Conservation (phyloP, 768 basidiomycete genomes). For the Porphyrellus cyaneotinctus region DNA sequence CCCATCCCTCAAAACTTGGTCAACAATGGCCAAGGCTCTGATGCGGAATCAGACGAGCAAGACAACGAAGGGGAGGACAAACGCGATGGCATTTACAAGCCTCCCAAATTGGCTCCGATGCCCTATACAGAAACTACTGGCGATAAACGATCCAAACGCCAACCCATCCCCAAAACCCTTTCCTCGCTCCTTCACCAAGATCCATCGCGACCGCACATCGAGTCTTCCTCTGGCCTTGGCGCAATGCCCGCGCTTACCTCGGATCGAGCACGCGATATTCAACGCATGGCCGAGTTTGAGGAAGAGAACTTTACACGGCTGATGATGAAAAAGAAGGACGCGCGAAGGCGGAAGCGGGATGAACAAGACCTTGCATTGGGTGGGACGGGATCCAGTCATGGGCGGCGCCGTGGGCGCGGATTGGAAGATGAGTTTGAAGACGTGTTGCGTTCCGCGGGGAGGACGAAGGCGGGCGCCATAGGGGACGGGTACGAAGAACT, state of each 20-base stretch:
- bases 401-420: conserved; percentile 61
- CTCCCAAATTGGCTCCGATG: conserved; percentile 85
- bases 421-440: conserved; percentile 85
- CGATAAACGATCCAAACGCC: conserved; percentile 44
- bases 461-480: conserved; percentile 37
- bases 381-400: conserved; percentile 53
- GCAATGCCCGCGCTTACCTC: conserved; percentile 50
- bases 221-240: conserved; percentile 72
- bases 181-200: conserved; percentile 47
- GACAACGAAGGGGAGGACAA: conserved; percentile 14
- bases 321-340: conserved; percentile 86
- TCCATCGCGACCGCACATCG: conserved; percentile 60
- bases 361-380: conserved; percentile 89
- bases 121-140: conserved; percentile 66
- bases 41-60: conserved; percentile 31
- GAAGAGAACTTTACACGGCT: conserved; percentile 63
- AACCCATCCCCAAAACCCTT: conserved; percentile 63
- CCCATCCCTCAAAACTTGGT: conserved; percentile 82
- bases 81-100: conserved; percentile 64
- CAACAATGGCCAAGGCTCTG: conserved; percentile 35
- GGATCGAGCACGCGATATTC: conserved; percentile 73
- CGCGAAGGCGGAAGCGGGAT: conserved; percentile 64
- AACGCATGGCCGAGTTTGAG: conserved; percentile 82
- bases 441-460: conserved; percentile 59
- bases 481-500: conserved; percentile 83